Evolutionary conservation across 345 rosid genomes (phyloP), one percentile per base, ranked within the genome.

Genomic region (Bruguiera sexangula): DNA sequence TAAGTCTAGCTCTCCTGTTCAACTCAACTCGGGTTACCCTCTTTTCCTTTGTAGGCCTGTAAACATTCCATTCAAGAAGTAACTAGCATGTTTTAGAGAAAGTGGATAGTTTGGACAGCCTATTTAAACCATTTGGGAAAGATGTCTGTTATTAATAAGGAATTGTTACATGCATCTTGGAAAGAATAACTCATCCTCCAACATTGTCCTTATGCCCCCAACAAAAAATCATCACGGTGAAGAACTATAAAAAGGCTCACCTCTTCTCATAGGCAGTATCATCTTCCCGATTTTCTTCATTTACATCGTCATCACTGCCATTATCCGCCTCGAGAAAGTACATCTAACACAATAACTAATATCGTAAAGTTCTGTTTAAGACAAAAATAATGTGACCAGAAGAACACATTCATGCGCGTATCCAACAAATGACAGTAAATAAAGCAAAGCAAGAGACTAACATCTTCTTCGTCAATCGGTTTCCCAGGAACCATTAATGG

Each of bases 281-380:
- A 69, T 76, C 80, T 57, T 53, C 77, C 27, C 52, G 18, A 64
- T 62, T 60, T 48, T 78, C 89, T 68, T 54, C 76, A 27, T 74
- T 70, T 55, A 59, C 81, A 64, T 90, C 88, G 18, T 64, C 91
- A 64, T 87, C 89, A 65, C 66, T 73, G 61, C 27, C 86, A 71
- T 82, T 77, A 80, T 86, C 96, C 30, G 84, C 97, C 4, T 82
- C 97, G 36, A 92, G 87, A 69, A 91, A 95, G 82, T 78, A 89
- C 83, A 78, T 87, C 96, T 93, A 76, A 53, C 22, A 68, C n/a
- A 77, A 75, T 29, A 76, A 50, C 19, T 31, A 11, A 66, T 39
- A 22, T 68, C 46, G 21, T 54, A 78, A 67, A 63, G 3, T 60
- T 63, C 62, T 29, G 30, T 16, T 50, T 6, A 11, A 6, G 60